Percentiles rank a stretch among this genome's conserved stretches.
Evolutionary conservation across 345 rosid species (phyloP).

Genomic region (Populus deltoides): DNA sequence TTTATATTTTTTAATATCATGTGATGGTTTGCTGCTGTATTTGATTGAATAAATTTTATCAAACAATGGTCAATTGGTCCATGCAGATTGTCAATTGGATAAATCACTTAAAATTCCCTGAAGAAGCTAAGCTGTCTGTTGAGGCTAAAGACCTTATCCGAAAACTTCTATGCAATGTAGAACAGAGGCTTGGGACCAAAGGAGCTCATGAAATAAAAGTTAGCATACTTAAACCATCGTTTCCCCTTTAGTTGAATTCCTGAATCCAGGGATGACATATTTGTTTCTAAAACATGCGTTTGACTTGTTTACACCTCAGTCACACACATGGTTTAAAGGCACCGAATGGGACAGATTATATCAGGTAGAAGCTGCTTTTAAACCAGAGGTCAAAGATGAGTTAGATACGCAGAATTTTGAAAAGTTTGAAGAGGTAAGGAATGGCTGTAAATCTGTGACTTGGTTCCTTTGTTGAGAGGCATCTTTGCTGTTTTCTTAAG

Average conservation of each 20-base stretch:
- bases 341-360: constrained; percentile 56
- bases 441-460: no score
- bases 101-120: constrained; percentile 59
- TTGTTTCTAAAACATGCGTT: no score
- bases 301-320: constrained; percentile 24
- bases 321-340: constrained; percentile 59
- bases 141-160: constrained; percentile 62
- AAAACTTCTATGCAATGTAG: constrained; percentile 59
- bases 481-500: no score
- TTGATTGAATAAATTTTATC: no score
- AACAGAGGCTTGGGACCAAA: constrained; percentile 62
- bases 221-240: no score
- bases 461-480: no score
- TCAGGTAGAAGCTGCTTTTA: constrained; percentile 57
- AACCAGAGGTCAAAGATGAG: constrained; percentile 58
- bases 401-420: constrained; percentile 67
- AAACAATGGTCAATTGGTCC: no score
- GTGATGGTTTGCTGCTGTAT: no score
- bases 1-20: no score
- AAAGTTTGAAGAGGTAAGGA: constrained; percentile 61
- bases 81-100: constrained; percentile 69
- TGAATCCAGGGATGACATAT: no score
- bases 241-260: no score
- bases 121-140: constrained; percentile 53
- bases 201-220: constrained; percentile 64